Evolutionary conservation across 1,284 basidiomycete species (phyloP).

Genomic region (Lentinula novae-zelandiae): DNA sequence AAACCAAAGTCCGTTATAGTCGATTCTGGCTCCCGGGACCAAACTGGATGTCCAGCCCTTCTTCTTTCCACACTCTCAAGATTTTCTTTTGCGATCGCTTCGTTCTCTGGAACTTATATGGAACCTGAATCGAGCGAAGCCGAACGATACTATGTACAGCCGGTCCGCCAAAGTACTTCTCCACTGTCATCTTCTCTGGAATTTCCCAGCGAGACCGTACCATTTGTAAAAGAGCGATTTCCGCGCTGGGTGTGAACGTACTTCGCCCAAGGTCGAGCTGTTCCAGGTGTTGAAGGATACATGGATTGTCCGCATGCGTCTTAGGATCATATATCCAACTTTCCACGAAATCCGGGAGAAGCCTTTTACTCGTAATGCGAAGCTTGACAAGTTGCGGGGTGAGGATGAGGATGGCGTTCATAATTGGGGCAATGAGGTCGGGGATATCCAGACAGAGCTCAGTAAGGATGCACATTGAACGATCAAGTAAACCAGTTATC

Average conservation of each 20-base stretch:
- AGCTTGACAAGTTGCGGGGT: not conserved
- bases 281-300: not conserved
- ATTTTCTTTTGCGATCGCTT: conserved; percentile 1
- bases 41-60: not conserved
- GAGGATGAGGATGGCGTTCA: not conserved
- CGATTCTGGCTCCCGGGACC: not conserved
- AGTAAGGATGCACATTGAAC: not conserved
- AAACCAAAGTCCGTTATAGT: not conserved
- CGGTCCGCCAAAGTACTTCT: not conserved
- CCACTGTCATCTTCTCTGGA: not conserved
- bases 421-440: not conserved
- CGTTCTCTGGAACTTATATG: conserved; percentile 1
- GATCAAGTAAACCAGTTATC: not conserved
- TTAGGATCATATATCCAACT: not conserved
- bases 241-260: not conserved
- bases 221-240: not conserved
- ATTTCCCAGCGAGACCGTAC: not conserved
- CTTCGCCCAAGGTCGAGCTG: not conserved
- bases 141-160: not conserved
- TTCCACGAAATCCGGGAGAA: not conserved
- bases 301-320: not conserved
- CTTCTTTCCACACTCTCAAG: not conserved
- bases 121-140: not conserved
- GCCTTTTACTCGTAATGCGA: not conserved
- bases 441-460: not conserved